A percentile compares a stretch with the other conserved stretches of the same genome.
These are phyloP conservation scores for Aspergillus homomorphus DNA, from an alignment of 495 filamentous ascomycete species.

Conservation along the genomic window DNA sequence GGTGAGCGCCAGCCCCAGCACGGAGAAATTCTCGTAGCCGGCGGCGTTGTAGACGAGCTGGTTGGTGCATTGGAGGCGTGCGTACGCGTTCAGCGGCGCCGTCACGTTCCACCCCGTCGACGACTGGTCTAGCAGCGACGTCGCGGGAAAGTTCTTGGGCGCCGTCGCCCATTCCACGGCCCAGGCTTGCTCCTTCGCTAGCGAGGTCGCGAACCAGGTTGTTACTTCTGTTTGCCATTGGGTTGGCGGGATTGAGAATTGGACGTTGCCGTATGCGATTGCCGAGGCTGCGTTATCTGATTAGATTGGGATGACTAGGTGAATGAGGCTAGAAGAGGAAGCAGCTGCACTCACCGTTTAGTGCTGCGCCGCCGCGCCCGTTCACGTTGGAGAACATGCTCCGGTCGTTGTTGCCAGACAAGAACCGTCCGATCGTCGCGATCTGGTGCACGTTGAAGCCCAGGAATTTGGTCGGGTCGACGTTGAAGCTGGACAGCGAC, in stretches of 20 bases:
- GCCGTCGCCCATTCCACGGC: constrained; percentile 25
- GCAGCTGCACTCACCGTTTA: constrained; percentile 2
- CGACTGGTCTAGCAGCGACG: no score
- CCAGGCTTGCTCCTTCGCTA: constrained; percentile 26
- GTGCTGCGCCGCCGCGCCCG: constrained; percentile 4
- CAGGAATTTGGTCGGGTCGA: not conserved
- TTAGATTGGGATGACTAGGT: not conserved
- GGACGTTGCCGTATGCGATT: constrained; percentile 1
- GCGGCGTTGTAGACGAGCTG: not conserved
- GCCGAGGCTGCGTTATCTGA: no score
- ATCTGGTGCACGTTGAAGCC: constrained; percentile 7
- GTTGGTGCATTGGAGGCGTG: not conserved
- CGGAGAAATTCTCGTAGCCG: not conserved
- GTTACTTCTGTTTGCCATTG: constrained; percentile 34
- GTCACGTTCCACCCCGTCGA: not conserved
- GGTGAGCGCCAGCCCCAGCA: not conserved
- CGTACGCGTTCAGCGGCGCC: not conserved
- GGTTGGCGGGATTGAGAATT: constrained; percentile 20
- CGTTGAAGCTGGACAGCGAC: not conserved
- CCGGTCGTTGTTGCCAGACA: not conserved
- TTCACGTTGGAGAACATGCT: not conserved
- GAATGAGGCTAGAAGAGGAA: not conserved
- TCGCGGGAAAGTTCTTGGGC: constrained; percentile 6
- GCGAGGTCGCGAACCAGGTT: constrained; percentile 22
- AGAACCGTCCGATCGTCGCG: not conserved